Conservation (phyloP, 2,329 filamentous ascomycete species). For the Chrysosporium queenslandicum region DNA sequence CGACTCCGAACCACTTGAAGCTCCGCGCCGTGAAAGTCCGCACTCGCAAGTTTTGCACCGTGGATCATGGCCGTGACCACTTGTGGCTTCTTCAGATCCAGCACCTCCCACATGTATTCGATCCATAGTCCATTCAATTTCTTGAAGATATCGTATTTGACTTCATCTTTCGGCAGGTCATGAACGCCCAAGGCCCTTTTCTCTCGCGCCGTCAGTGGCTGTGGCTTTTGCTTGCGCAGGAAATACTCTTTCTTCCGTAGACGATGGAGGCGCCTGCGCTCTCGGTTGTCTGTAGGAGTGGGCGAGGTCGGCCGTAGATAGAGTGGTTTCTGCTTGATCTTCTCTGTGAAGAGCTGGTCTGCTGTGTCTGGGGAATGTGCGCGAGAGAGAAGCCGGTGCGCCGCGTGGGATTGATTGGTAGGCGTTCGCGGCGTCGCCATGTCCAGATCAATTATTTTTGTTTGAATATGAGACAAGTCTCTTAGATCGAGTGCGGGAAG, state of each 20-base stretch:
- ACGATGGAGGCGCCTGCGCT: constrained; percentile 44
- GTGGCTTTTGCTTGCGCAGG: constrained; percentile 44
- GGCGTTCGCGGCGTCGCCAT: constrained; percentile 1
- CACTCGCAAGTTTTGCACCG: constrained; percentile 59
- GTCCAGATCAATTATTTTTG: not conserved
- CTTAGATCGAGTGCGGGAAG: too few species aligned
- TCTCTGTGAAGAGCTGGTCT: constrained; percentile 64
- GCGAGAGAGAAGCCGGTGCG: constrained; percentile 58
- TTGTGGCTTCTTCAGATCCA: constrained; percentile 47
- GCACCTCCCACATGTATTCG: constrained; percentile 71
- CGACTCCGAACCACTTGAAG: constrained; percentile 72
- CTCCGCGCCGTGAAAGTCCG: constrained; percentile 82
- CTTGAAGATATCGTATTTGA: constrained; percentile 65
- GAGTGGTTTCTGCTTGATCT: constrained; percentile 72
- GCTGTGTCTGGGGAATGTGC: constrained; percentile 68
- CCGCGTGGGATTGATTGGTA: constrained; percentile 35
- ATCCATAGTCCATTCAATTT: constrained; percentile 71
- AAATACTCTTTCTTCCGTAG: constrained; percentile 41
- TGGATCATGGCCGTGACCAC: constrained; percentile 47
- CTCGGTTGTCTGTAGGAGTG: constrained; percentile 43
- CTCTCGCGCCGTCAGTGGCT: constrained; percentile 67
- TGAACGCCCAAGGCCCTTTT: constrained; percentile 65
- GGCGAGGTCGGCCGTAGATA: constrained; percentile 68
- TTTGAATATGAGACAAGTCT: too few species aligned
- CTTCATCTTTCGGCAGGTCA: constrained; percentile 58